These are phyloP conservation scores for Cystobasidiaceae sp. DNA, from an alignment of 1,284 basidiomycete genomes.

Conservation along the genomic window DNA sequence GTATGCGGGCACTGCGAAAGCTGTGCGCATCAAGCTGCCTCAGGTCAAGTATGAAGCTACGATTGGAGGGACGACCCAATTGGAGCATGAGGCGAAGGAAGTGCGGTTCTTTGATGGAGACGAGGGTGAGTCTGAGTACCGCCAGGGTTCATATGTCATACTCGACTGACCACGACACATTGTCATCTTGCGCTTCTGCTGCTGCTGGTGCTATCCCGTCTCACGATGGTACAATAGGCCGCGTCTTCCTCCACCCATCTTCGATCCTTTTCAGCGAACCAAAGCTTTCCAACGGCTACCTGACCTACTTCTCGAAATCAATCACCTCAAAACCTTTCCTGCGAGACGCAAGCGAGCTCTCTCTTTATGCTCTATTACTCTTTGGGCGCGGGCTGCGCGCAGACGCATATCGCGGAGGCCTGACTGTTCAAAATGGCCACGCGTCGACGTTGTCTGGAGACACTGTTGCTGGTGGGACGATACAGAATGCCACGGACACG, in stretches of 20 bases:
- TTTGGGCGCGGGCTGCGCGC: not conserved
- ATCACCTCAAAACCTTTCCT: conserved; percentile 80
- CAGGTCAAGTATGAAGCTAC: conserved; percentile 73
- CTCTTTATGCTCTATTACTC: not conserved
- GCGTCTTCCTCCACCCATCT: conserved; percentile 79
- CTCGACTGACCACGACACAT: too few relatives aligned
- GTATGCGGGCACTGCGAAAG: conserved; percentile 57
- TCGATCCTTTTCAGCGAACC: conserved; percentile 71
- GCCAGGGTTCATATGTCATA: too few relatives aligned
- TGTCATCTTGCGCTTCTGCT: not conserved
- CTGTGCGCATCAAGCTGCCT: conserved; percentile 63
- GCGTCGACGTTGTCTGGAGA: too few relatives aligned
- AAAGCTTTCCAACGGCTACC: conserved; percentile 69
- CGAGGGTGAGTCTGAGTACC: conserved; percentile 39
- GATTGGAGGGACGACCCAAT: conserved; percentile 69
- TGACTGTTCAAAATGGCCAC: too few relatives aligned
- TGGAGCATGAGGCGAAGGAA: conserved; percentile 74
- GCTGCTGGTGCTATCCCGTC: not conserved
- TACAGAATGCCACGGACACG: not conserved
- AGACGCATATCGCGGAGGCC: not conserved
- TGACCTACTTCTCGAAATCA: conserved; percentile 77
- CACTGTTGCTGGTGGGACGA: too few relatives aligned
- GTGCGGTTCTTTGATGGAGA: conserved; percentile 67
- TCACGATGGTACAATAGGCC: conserved; percentile 40
- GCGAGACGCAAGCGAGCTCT: conserved; percentile 71